Evolutionary conservation across 2,329 filamentous ascomycete genomes (phyloP), one percentile per base, ranked within the genome.

Genomic region (Decorospora gaudefroyi): DNA sequence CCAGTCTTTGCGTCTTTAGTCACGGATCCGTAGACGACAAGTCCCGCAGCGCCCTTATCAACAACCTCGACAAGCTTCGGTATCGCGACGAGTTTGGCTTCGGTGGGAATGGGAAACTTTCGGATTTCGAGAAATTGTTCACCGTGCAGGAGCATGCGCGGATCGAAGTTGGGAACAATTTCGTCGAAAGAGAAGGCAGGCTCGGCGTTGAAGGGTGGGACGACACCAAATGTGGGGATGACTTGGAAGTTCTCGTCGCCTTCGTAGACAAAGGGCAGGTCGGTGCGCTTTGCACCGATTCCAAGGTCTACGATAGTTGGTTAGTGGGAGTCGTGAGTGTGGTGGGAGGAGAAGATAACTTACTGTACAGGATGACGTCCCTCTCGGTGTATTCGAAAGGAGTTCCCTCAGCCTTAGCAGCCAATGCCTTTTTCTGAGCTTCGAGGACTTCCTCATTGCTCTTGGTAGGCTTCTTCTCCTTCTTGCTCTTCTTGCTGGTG

Each of bases 101-200:
- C 81, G 21, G 91, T 96, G 23, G 92, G 92, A 62, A 97, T 87
- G 27, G 93, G 93, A 76, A 85, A 95, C 72, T 92, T 90, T 68
- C 86, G 84, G 65, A 99, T 82, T 75, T 99, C 93, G 54, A 99
- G 88, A 76, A 91, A 99, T 74, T 99, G 93, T 79, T 99, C 93
- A 68, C 93, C 93, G 76, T 99, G 93, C 16, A 99, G 86, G 36
- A 99, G 84, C 90, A 96, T 96, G 90, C 96, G 96, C 51, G 91
- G 92, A 25, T 84, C 90, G 79, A 96, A 99, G 79, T 97, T 95
- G 70, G 91, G 90, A 18, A 97, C 87, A 50, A 99, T 81, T 44
- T 91, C 83, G 65, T 84, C 82, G 62, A 93, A 80, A 71, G 79
- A 84, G 77, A 87, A 97, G 18, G 92, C 89, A 49, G 84, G 77